Evolutionary conservation across 805 yeast genomes (phyloP), one percentile per base, ranked within the genome.

Genomic region (Candida coleopterorum): DNA sequence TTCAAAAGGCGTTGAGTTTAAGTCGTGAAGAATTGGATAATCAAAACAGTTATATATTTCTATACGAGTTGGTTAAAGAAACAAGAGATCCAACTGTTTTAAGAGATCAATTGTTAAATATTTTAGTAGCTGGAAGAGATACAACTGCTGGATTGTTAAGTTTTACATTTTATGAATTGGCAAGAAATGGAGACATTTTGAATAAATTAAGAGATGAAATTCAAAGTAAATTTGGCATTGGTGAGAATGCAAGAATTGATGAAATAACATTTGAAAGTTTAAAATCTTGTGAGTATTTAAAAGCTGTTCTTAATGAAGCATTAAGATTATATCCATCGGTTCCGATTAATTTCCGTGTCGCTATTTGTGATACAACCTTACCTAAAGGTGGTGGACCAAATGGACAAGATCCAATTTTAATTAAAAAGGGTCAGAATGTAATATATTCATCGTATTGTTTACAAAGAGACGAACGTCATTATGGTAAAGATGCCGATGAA

Each of bases 101-200:
- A 37, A 53, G 62, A 40, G 68, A 64, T 42, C 70, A 64, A 41
- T 48, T 61, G 40, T 58, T 64, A 45, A 64, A 64, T 39, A 64
- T 64, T 30, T 53, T 64, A 50, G 47, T 64, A 23, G 70, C 70
- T 28, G 70, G 68, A 11, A 61, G 70, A 54, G 70, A 64, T 45
- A 64, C 70, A 18, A 64, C 70, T 21, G 70, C 70, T 10, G 68
- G 65, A 2, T 52, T 61, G 37, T 50, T 63, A 41, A 57, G 66
- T 21, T 61, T 61, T 39, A 42, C 57, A 9, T 44, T 62, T 39
- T 60, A 46, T 33, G 68, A 62, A 46, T 52, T 64, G 35, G 50
- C 68, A 3, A 51, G 62, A 45, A 52, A 60, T 41, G 66, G 60
- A 8, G 42, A 49, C n/a, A 35, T 61, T 11, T 61, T 47, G 47